phyloP scores from a whole-genome alignment of 306 rosid genomes.

The Trichosanthes truncata region DNA sequence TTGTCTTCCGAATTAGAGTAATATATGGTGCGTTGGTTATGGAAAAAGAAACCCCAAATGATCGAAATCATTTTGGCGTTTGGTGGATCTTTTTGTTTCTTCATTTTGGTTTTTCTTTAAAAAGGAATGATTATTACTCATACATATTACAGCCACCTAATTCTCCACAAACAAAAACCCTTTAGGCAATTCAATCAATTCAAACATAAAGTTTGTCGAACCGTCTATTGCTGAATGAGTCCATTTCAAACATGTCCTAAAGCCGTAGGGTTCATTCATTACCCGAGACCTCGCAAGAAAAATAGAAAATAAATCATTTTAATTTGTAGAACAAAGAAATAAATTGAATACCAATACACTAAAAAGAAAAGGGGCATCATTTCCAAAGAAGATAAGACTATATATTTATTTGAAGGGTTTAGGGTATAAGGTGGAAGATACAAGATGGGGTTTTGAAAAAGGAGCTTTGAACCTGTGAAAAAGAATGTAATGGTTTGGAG shows the following conservation, averaged over 20 bases:
- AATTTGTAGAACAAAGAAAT: too few relatives aligned
- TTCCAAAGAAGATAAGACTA: neutral
- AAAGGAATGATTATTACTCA: neutral
- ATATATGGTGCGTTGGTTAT: neutral
- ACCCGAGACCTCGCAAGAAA: neutral
- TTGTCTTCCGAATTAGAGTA: neutral
- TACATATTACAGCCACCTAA: neutral
- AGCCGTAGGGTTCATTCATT: neutral
- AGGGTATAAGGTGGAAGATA: neutral
- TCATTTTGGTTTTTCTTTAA: neutral
- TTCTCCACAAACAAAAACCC: neutral
- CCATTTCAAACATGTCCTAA: neutral
- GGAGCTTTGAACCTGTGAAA: constrained; percentile 40
- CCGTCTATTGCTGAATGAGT: neutral
- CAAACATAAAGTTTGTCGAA: neutral
- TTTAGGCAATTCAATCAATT: neutral
- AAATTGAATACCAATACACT: neutral
- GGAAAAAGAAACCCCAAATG: neutral
- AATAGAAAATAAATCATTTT: too few relatives aligned
- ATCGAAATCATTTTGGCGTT: neutral
- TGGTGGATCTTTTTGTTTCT: neutral
- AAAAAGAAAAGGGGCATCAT: neutral
- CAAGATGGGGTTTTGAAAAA: constrained; percentile 5
- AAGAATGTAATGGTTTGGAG: constrained; percentile 26
- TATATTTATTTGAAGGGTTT: neutral